Evolutionary conservation across 441 rosid species (phyloP), one percentile per base, ranked within the genome.

Genomic region (Brassica balearica): DNA sequence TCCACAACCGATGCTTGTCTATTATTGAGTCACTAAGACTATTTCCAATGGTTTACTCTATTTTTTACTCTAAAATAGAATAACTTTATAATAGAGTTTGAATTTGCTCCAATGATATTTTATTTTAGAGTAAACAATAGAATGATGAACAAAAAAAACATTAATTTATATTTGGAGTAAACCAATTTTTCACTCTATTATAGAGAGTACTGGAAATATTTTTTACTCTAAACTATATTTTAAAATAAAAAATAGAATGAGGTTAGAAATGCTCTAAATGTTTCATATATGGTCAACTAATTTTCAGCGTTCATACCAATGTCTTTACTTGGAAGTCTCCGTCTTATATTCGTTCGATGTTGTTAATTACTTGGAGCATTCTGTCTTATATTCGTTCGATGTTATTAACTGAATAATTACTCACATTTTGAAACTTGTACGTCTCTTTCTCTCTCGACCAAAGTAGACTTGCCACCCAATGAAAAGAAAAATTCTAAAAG

Each of bases 361-460:
- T 65, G 15, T 73, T 65, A 29, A 29, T 27, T 15, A 29, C 65
- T 25, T 71, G 71, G 48, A 14, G 5, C 6, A 71, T 27, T 62
- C 65, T 69, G 10, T 75, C 60, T 41, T 27, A 19, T 8, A 73
- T 12, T 1, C 15, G 10, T 32, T 64, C 29, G 65, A 65, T 34
- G 65, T 32, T 63, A 8, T 73, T 65, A 46, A 55, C 58, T 6
- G 11, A 2, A 56, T 53, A 58, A 55, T 55, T 63, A 56, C 61
- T 43, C 66, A 43, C 0, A 71, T 20, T 22, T 27, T 68, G 46
- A 68, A 65, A 74, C 75, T 62, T 79, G 66, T n/a, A 79, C 74
- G 78, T 55, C 34, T 78, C 69, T 71, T 8, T 38, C 38, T 74
- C 74, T 60, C 60, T 77, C 71, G 20, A 79, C 69, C 81, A 66